Conservation (phyloP, 2,329 filamentous ascomycete species). For the Verticillium nubilum region DNA sequence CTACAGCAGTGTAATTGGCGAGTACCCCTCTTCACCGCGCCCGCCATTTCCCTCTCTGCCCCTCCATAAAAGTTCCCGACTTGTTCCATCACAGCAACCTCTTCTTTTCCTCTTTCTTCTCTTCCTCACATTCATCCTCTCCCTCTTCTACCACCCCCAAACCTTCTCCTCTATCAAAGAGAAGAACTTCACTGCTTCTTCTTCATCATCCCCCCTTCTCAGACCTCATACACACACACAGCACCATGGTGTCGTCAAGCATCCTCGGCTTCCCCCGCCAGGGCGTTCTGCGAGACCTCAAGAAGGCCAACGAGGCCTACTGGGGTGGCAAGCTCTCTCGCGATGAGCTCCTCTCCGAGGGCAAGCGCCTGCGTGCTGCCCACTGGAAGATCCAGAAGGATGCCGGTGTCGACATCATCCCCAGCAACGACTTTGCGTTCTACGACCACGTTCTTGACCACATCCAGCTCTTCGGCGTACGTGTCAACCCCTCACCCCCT, state of each 20-base stretch:
- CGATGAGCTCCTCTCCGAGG: slow-evolving; percentile 85
- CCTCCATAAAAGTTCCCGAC: background rate
- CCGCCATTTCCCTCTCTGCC: slow-evolving; percentile 8
- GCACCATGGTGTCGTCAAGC: slow-evolving; percentile 58
- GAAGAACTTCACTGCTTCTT: background rate
- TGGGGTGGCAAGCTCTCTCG: slow-evolving; percentile 95
- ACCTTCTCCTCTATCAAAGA: slow-evolving; percentile 1
- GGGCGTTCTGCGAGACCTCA: slow-evolving; percentile 97
- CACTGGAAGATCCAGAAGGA: slow-evolving; percentile 99
- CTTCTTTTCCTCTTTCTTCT: slow-evolving; percentile 3
- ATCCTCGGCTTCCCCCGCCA: slow-evolving; percentile 99
- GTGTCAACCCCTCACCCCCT: slow-evolving; percentile 24
- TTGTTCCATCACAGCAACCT: background rate
- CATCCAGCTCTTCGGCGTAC: slow-evolving; percentile 94
- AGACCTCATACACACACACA: slow-evolving; percentile 17
- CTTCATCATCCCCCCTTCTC: slow-evolving; percentile 4
- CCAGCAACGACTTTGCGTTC: slow-evolving; percentile 98
- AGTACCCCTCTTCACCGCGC: slow-evolving; percentile 1
- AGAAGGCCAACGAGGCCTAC: slow-evolving; percentile 98
- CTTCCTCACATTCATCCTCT: background rate
- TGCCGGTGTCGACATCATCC: slow-evolving; percentile 94
- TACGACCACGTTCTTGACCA: slow-evolving; percentile 98
- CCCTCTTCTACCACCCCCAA: background rate
- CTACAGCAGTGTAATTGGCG: background rate
- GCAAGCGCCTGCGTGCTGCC: slow-evolving; percentile 90